Evolutionary conservation across 345 rosid species (phyloP).

Genomic region (Eucalyptus tenuipes): DNA sequence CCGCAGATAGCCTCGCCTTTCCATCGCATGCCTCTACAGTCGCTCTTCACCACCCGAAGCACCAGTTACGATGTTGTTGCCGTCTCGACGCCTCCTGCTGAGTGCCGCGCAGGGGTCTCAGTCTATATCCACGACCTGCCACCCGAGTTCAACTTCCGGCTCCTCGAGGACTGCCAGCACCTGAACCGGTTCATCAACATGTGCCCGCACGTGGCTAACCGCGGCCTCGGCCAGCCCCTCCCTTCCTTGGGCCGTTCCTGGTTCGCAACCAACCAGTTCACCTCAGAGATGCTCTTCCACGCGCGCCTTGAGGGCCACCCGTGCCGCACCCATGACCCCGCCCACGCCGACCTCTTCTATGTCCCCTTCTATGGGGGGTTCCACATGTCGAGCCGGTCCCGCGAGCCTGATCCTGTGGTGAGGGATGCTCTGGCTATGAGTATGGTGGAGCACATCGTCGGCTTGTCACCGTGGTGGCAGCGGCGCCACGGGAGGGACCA

Average conservation of each 20-base stretch:
- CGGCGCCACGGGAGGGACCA: constrained; percentile 28
- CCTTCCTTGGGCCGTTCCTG: constrained; percentile 4
- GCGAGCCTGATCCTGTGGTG: constrained; percentile 11
- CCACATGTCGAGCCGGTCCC: constrained; percentile 36
- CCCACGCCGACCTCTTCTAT: constrained; percentile 24
- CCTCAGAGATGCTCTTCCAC: constrained; percentile 54
- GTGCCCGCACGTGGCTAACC: constrained; percentile 47
- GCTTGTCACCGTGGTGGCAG: constrained; percentile 19
- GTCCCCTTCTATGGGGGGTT: constrained; percentile 58
- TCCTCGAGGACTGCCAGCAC: constrained; percentile 25
- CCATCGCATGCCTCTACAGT: background rate
- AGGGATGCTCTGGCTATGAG: constrained; percentile 35
- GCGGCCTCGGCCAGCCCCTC: constrained; percentile 31
- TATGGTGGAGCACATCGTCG: constrained; percentile 8
- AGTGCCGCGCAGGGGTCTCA: background rate
- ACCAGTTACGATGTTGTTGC: background rate
- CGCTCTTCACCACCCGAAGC: background rate
- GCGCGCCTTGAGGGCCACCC: constrained; percentile 38
- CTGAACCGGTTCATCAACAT: constrained; percentile 34
- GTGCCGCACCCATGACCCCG: constrained; percentile 41
- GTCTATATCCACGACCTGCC: constrained; percentile 33
- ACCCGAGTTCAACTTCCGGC: constrained; percentile 27
- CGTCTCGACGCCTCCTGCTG: background rate
- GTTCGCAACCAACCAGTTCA: constrained; percentile 52
- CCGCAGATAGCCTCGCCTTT: background rate